Base-by-base conservation (phyloP, 108 stramenopile genomes). In the Cyclostephanos invisitatus region DNA sequence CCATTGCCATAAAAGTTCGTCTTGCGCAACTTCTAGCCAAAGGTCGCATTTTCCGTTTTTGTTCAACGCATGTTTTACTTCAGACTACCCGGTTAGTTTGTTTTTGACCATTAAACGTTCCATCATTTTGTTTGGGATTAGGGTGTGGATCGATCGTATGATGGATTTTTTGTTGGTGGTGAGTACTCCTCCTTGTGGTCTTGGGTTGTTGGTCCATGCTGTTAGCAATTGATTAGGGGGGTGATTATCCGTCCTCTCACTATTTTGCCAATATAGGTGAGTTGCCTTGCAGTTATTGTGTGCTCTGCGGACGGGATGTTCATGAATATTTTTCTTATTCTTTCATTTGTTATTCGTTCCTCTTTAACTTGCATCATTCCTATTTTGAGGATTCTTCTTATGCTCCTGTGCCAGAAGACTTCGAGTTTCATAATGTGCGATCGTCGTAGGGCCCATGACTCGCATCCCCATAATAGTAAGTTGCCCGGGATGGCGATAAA, bases 121-220 rank as follows among this genome's bases (percentile, higher is more conserved):
- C 14, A 7, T 17, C 57, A 58, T 58, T 22, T 15, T 7, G 7
- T 11, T 8, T 11, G 57, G 57, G 0, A 58, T 27, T 6, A 58
- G 57, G 17, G 25, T 22, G 17, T 58, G 57, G 6, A 58, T 27
- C 29, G 29, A 32, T 37, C 62, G 61, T 9, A 71, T 48, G 27
- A 71, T 50, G 17, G 62, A 36, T 35, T 63, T 61, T 11, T 63
- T 71, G 50, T 63, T 71, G 29, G 70, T 71, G 21, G 24, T 53
- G 48, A 63, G 7, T 15, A 53, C 49, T n/a, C 70, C 48, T 24
- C 20, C 35, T 46, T 12, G 28, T 2, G 18, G 60, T 32, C 70
- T 29, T 9, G 47, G 59, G 60, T 60, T 61, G 15, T 73, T 37
- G 1, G 18, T 14, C 62, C 48, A 60, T 15, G 56, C 72, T 5